Evolutionary conservation across 75 land plant genomes (phyloP).

Genomic region (Cunninghamia lanceolata): DNA sequence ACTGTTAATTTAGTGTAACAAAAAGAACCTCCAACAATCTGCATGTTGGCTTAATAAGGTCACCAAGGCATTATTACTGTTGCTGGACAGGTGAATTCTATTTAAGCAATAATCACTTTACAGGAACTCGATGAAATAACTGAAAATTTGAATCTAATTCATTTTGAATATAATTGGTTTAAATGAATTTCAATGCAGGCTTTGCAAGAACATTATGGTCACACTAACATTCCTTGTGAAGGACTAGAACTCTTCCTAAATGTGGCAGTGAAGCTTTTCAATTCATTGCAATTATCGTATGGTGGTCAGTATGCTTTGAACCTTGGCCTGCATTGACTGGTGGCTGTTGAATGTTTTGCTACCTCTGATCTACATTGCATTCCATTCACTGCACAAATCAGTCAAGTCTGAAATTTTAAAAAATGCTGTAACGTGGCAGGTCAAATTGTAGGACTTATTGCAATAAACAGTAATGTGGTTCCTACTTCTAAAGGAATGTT

Average conservation of each 20-base stretch:
- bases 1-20: background rate
- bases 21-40: background rate
- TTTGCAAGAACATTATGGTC: conserved; percentile 43
- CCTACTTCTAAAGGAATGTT: conserved; percentile 23
- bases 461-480: conserved; percentile 10
- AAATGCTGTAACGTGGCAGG: conserved; percentile 22
- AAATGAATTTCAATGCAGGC: conserved; percentile 24
- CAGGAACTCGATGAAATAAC: background rate
- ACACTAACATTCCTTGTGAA: conserved; percentile 20
- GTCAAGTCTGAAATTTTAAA: background rate
- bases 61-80: background rate
- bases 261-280: conserved; percentile 34
- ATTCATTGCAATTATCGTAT: conserved; percentile 32
- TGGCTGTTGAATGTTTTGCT: background rate
- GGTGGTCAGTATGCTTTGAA: conserved; percentile 25
- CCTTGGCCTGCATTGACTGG: background rate
- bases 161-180: background rate
- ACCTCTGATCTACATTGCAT: background rate
- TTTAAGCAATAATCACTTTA: background rate
- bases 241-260: conserved; percentile 32
- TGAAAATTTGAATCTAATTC: background rate
- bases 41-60: background rate
- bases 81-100: background rate
- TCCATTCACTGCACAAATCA: background rate
- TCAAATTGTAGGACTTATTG: conserved; percentile 51